Base-by-base conservation (phyloP, 2,329 filamentous ascomycete genomes). In the Aspergillus sp. region DNA sequence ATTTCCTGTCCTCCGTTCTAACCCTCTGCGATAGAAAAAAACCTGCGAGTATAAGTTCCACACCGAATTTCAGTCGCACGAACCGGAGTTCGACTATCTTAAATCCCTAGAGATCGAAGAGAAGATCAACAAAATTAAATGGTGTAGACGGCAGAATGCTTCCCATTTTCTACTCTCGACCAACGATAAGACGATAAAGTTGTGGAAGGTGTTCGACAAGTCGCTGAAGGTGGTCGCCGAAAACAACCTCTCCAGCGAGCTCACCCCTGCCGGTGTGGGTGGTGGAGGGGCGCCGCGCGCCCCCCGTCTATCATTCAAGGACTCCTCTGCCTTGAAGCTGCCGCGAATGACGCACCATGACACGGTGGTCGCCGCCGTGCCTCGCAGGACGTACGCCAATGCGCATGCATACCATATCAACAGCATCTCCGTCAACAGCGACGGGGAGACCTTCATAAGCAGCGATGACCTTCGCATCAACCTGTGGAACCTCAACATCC, bases 71-170 rank as follows among this genome's bases (percentile, higher is more conserved):
- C 94, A 99, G 79, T 99, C 94, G 65, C 94, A 99, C 78, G 94
- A 99, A 73, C 94, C 94, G 58, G 94, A 99, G 76, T 99, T 99
- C 75, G 94, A 99, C 76, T 99, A 99, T 74, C 85, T 99, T 61
- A 99, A 99, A 78, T 99, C 94, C 31, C 83, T 99, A 64, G 94
- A 99, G 77, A 99, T 99, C 70, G 94, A 99, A 82, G 94, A 99
- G 77, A 99, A 99, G 80, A 99, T 99, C 83, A 99, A 99, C 83
- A 99, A 99, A 82, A 99, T 99, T 79, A 99, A 97, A 76, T 99
- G 94, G 94, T 99, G 94, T 75, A 87, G 89, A 70, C 88, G 94
- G 76, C 93, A 97, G 77, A 99, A 99, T 81, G 89, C 93, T 57
- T 97, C 94, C 51, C 94, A 99, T 78, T 99, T 96, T 75, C 85